These are phyloP conservation scores for Leavenworthia alabamica DNA, from an alignment of 345 rosid genomes.

Conservation along the genomic window DNA sequence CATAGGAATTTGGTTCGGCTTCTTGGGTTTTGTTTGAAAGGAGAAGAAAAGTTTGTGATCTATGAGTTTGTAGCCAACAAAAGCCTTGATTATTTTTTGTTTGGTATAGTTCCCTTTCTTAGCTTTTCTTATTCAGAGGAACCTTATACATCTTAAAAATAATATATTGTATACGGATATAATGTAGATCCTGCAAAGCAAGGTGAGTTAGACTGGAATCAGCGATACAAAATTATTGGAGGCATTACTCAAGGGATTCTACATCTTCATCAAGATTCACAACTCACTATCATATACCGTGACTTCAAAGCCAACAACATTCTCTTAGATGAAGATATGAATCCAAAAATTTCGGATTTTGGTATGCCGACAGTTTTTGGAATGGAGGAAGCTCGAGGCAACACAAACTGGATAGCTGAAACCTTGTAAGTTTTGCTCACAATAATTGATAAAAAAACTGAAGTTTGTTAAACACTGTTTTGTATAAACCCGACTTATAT, in stretches of 20 bases:
- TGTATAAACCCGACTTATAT: neutral
- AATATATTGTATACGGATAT: too few species aligned
- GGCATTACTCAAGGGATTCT: conserved; percentile 28
- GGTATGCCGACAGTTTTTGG: conserved; percentile 23
- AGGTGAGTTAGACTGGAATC: conserved; percentile 20
- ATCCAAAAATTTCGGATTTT: conserved; percentile 31
- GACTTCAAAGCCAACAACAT: conserved; percentile 32
- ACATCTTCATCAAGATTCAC: conserved; percentile 36
- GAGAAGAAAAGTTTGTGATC: too few species aligned
- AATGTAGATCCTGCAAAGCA: conserved; percentile 32
- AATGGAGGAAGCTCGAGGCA: conserved; percentile 20
- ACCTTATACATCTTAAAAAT: too few species aligned
- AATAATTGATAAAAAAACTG: neutral
- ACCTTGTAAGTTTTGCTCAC: conserved; percentile 20
- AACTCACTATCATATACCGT: conserved; percentile 24
- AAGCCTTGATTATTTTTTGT: too few species aligned
- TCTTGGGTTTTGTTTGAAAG: too few species aligned
- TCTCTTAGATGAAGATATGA: conserved; percentile 25
- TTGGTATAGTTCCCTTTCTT: too few species aligned
- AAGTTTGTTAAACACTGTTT: neutral
- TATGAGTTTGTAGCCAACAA: too few species aligned
- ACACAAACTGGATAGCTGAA: conserved; percentile 27
- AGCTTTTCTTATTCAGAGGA: too few species aligned
- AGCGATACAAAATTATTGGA: conserved; percentile 19
- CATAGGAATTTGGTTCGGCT: too few species aligned